These are phyloP conservation scores for Talaromyces verruculosus DNA, from an alignment of 2,329 filamentous ascomycete species.

Conservation along the genomic window DNA sequence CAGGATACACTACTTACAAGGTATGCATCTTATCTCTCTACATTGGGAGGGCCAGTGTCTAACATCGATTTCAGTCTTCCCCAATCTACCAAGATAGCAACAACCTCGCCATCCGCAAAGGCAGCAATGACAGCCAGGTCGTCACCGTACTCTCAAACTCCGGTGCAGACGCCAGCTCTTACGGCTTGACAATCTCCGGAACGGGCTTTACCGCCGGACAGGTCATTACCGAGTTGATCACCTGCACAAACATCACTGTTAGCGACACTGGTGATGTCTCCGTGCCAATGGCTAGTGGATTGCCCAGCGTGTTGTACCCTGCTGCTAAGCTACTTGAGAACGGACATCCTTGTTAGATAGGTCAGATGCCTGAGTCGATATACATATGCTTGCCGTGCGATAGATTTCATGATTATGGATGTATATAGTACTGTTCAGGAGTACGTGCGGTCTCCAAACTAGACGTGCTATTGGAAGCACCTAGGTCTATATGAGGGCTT, in stretches of 20 bases:
- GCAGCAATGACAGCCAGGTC: conserved; percentile 42
- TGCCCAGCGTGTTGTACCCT: conserved; percentile 42
- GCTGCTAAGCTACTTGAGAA: background rate
- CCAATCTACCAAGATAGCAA: conserved; percentile 47
- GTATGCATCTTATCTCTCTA: conserved; percentile 21
- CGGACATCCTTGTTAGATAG: conserved; percentile 14
- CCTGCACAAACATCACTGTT: conserved; percentile 47
- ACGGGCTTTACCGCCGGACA: conserved; percentile 30
- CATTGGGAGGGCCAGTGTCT: background rate
- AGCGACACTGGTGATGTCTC: conserved; percentile 46
- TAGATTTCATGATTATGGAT: background rate
- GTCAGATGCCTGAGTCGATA: background rate
- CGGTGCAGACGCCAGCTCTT: conserved; percentile 33
- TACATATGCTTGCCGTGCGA: background rate
- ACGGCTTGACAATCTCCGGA: conserved; percentile 28
- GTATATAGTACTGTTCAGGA: background rate
- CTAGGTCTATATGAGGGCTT: background rate
- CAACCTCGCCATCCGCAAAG: conserved; percentile 47
- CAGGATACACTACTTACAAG: conserved; percentile 43
- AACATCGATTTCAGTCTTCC: conserved; percentile 30
- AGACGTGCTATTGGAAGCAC: background rate
- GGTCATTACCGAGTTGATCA: conserved; percentile 31
- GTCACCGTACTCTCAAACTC: conserved; percentile 47
- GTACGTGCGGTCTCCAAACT: background rate
- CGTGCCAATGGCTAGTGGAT: conserved; percentile 45